Conservation (phyloP, 2,329 filamentous ascomycete species). For the Neoascochyta sp. region DNA sequence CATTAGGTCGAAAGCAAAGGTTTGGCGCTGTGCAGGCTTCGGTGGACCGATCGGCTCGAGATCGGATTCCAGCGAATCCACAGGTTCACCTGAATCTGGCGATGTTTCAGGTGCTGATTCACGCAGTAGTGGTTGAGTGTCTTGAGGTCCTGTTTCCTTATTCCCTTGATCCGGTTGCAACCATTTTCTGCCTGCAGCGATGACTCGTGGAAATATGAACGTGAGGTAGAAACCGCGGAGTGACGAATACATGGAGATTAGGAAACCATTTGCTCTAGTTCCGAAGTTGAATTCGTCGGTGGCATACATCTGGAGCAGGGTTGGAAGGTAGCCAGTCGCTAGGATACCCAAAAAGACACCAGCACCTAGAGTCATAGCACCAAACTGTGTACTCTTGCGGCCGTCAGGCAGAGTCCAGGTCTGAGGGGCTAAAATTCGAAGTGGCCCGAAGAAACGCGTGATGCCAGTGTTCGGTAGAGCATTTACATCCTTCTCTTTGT, state of each 20-base stretch:
- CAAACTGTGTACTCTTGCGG: conserved; percentile 53
- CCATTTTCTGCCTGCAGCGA: conserved; percentile 42
- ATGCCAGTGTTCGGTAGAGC: conserved; percentile 38
- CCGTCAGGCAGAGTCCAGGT: conserved; percentile 53
- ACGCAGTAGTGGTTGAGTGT: conserved; percentile 13
- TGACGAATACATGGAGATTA: conserved; percentile 46
- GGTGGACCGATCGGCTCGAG: conserved; percentile 46
- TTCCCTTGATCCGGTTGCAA: conserved; percentile 28
- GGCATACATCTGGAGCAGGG: conserved; percentile 52
- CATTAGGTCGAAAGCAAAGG: conserved; percentile 61
- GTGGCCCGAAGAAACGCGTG: conserved; percentile 58
- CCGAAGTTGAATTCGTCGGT: conserved; percentile 46
- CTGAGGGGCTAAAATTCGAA: conserved; percentile 60
- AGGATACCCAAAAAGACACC: conserved; percentile 67
- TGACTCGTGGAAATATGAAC: conserved; percentile 45
- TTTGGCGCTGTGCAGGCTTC: conserved; percentile 43
- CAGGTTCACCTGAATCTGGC: conserved; percentile 29
- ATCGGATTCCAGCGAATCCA: conserved; percentile 51
- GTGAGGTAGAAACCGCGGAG: conserved; percentile 46
- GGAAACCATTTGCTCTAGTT: conserved; percentile 44
- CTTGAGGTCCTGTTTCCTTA: conserved; percentile 6
- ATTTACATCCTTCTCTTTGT: conserved; percentile 29
- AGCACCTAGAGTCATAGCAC: conserved; percentile 59
- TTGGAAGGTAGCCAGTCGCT: conserved; percentile 64
- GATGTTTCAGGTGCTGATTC: conserved; percentile 18